Conservation (phyloP, 2,329 filamentous ascomycete species). For the Peltaster fructicola region DNA sequence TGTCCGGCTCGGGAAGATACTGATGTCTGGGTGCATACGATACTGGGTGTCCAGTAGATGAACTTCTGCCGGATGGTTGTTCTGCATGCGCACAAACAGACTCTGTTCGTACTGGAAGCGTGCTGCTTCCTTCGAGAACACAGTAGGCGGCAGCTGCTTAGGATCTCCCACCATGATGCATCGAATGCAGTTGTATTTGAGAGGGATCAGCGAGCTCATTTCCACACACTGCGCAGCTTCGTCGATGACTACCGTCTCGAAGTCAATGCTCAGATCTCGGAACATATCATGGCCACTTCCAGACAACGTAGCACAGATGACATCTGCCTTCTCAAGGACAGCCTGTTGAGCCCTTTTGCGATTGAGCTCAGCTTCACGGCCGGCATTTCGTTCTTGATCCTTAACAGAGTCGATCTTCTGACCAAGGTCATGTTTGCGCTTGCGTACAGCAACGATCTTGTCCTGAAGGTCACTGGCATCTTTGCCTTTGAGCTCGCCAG, state of each 20-base stretch:
- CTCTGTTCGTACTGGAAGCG: conserved; percentile 93
- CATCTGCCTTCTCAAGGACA: conserved; percentile 75
- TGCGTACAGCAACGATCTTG: conserved; percentile 61
- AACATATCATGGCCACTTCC: conserved; percentile 97
- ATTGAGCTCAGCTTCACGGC: conserved; percentile 71
- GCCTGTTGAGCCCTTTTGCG: conserved; percentile 74
- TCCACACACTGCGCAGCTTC: conserved; percentile 98
- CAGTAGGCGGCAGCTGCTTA: conserved; percentile 89
- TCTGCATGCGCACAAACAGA: conserved; percentile 95
- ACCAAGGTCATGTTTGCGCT: conserved; percentile 58
- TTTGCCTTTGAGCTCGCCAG: conserved; percentile 27
- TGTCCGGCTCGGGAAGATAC: conserved; percentile 68
- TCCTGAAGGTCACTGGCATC: conserved; percentile 52
- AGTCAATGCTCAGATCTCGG: conserved; percentile 82
- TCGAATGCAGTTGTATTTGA: conserved; percentile 94
- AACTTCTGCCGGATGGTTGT: conserved; percentile 70
- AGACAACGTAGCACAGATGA: conserved; percentile 87
- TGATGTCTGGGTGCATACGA: conserved; percentile 98
- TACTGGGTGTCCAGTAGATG: conserved; percentile 96
- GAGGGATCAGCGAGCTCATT: conserved; percentile 82
- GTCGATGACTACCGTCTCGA: conserved; percentile 96
- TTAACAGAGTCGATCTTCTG: conserved; percentile 74
- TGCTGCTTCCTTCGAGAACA: conserved; percentile 82
- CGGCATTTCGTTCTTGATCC: conserved; percentile 65
- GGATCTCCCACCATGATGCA: conserved; percentile 96